phyloP scores from a whole-genome alignment of 2,329 filamentous ascomycete genomes.

The Beauveria medogensis region DNA sequence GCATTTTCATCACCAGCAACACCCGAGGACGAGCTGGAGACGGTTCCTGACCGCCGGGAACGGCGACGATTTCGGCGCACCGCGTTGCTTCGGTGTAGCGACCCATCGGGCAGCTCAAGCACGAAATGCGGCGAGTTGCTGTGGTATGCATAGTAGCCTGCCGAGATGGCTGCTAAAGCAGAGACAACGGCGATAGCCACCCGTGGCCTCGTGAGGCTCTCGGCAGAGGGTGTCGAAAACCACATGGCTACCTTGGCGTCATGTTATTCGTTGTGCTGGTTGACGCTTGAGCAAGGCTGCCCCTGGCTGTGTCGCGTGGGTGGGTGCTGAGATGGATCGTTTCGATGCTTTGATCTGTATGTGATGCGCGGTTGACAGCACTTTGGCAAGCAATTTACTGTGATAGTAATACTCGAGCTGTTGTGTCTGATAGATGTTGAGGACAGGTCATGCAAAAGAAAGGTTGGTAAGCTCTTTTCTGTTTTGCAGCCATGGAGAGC shows the following conservation, averaged over 20 bases:
- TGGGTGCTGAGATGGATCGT: not conserved
- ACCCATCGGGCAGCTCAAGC: slow-evolving; percentile 18
- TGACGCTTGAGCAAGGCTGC: not conserved
- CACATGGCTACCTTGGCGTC: slow-evolving; percentile 35
- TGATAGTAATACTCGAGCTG: not conserved
- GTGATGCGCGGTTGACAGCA: not conserved
- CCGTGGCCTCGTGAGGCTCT: slow-evolving; percentile 46
- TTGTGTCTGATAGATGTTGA: not conserved
- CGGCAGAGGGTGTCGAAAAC: slow-evolving; percentile 40
- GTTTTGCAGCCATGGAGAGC: not conserved
- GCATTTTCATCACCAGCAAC: slow-evolving; percentile 38
- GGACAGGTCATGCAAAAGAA: not conserved
- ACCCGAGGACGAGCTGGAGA: slow-evolving; percentile 35
- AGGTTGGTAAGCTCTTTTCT: not conserved
- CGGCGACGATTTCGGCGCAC: slow-evolving; percentile 42
- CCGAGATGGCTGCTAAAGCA: slow-evolving; percentile 46
- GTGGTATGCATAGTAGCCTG: slow-evolving; percentile 51
- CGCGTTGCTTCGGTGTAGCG: slow-evolving; percentile 59
- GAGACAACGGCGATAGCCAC: slow-evolving; percentile 49
- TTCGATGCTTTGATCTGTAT: not conserved
- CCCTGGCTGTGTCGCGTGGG: not conserved
- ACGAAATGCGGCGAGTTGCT: slow-evolving; percentile 21
- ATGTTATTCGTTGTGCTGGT: slow-evolving; percentile 19
- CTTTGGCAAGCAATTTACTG: not conserved
- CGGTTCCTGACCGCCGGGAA: slow-evolving; percentile 26